Evolutionary conservation across 352 stramenopile genomes (phyloP), one percentile per base, ranked within the genome.

Genomic region (Aphanomyces cochlioides): DNA sequence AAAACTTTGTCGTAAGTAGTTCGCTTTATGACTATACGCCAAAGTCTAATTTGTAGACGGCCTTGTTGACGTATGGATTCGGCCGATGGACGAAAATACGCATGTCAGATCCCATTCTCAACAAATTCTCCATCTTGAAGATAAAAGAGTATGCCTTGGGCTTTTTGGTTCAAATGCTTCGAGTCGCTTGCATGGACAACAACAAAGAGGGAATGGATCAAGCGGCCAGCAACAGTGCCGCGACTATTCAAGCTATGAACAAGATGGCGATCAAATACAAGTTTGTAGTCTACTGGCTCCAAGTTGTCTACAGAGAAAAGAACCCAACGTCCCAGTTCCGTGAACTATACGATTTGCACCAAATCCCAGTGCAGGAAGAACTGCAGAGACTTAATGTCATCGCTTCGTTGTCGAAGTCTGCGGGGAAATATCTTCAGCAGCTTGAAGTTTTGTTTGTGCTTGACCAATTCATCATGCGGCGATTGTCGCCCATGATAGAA

Each of bases 1-100:
- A 66, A 56, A 38, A 43, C 10, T 65, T 70, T 70, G 64, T 43
- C 19, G 63, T 69, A 63, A 64, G 47, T 67, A 39, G 38, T 70
- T 64, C 38, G 15, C 1, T 40, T 39, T n/a, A 72, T 41, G 40
- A 37, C 21, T 13, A 56, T 48, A 17, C 19, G 34, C 13, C 21
- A 8, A 12, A 34, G 36, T 41, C 17, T n/a, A 41, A 41, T 73
- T 34, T 61, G 7, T 64, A 69, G 10, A 81, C 92, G 5, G 21
- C 83, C 54, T 67, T 97, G 5, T 72, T 77, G 19, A 76, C 63
- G 4, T 93, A 83, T 66, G 90, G 90, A 48, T 97, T 95, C 63
- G 89, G 88, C 3, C 83, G 89, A 21, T 97, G 89, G 89, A 72
- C 86, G 28, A 80, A 90, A 10, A 90, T 96, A 50, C 73, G 77